Evolutionary conservation across 2,329 filamentous ascomycete species (phyloP), one percentile per base, ranked within the genome.

Genomic region (Aspergillus udagawae): DNA sequence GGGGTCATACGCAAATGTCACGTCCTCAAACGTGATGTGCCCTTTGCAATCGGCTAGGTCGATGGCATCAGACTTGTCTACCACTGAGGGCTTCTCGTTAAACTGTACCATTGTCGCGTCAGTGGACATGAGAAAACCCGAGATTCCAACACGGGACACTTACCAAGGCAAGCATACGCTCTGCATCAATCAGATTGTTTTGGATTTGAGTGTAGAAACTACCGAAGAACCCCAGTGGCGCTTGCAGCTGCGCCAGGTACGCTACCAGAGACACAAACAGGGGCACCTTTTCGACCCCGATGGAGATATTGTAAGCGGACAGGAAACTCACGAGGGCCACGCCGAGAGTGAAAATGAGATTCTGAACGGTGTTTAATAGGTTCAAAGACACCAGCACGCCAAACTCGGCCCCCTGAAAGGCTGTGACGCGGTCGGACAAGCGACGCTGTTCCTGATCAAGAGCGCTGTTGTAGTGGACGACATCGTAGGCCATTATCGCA

Each of bases 401-500:
- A 55, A 86, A 87, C 71, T 91, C 89, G 52, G 88, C 87, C 25
- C 75, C 75, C 67, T 91, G 88, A 70, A 87, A 91, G 51, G 82
- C 82, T 41, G 77, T 77, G 53, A 92, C 88, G 29, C 88, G 87
- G 48, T 81, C 74, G 49, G 84, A 81, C 67, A 91, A 92, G 10
- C 89, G 83, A 41, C 80, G 77, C 64, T 90, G 90, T 68, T 92
- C 89, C 67, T 88, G 90, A 1, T 82, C 78, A 68, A 92, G 89
- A 10, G 89, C 89, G 65, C 91, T 92, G 80, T 92, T 92, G 68
- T 92, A 92, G 70, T 92, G 92, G 71, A 92, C 89, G 2, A 89
- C 91, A 77, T 97, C 92, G 72, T 96, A 97, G 21, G 91, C 94
- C 62, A 92, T 91, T 77, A 97, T 92, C 0, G 92, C 96, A 73